Base-by-base conservation (phyloP, 2,329 filamentous ascomycete genomes). In the Botrytis medusae region DNA sequence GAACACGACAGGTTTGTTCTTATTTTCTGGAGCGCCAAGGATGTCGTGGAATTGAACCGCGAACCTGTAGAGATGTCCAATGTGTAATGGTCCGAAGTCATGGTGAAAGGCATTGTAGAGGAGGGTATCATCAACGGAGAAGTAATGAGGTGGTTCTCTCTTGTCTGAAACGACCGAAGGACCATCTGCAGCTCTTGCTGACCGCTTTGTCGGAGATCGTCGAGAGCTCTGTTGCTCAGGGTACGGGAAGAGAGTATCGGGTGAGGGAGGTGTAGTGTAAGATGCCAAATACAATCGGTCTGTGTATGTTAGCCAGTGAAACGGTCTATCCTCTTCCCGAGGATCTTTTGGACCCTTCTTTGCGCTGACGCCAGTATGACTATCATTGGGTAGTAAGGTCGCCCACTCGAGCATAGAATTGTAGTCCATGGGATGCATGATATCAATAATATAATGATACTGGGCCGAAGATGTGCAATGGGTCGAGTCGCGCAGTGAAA, bases 71-170 rank as follows among this genome's bases (percentile, higher is more conserved):
- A 99, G 86, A 82, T 99, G 96, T 40, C 96, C 96, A 78, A 99
- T 97, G 85, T 99, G 96, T 74, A 99, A 87, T 80, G 96, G 96
- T 79, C 96, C 96, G 83, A 99, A 99, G 84, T 99, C 96, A 80
- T 97, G 95, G 84, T 98, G 95, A 84, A 99, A 99, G 46, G 95
- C 95, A 83, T 99, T 99, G 87, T 99, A 99, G 64, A 97, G 88
- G 62, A 99, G 90, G 59, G 87, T 92, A 81, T 97, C 93, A 81
- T 99, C 96, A 77, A 98, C 91, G 69, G 94, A 95, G 84, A 99
- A 99, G 85, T 98, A 99, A 81, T 93, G 95, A 1, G 96, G 96
- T 72, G 91, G 85, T 77, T 88, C 89, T 71, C 86, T 83, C 74
- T 84, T 82, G 40, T 84, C 81, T n/a, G 83, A 81, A 40, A 83